These are phyloP conservation scores for Nymphaea thermarum DNA, from an alignment of 164 flowering plant species.

Conservation along the genomic window DNA sequence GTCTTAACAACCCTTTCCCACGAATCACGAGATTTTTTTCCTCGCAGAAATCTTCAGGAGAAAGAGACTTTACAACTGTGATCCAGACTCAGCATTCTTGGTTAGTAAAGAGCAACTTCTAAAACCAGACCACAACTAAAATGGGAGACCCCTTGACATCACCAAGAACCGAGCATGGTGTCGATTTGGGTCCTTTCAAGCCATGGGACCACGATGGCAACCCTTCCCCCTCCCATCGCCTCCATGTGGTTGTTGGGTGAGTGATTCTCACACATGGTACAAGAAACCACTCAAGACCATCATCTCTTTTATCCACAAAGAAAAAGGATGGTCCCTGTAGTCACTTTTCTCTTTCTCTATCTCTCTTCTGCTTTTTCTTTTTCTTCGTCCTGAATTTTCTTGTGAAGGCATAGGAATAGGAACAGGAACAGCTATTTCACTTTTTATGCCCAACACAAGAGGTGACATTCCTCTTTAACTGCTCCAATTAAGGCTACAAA, in stretches of 20 bases:
- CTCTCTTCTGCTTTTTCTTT: too few species aligned
- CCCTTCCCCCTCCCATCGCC: background rate
- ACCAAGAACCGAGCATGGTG: too few species aligned
- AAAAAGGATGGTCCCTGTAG: background rate
- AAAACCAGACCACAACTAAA: too few species aligned
- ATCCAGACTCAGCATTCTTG: too few species aligned
- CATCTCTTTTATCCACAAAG: background rate
- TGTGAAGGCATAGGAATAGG: background rate
- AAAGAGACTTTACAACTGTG: too few species aligned
- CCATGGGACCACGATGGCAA: background rate
- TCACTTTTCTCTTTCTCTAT: background rate
- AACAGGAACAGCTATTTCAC: background rate
- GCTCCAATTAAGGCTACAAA: conserved; percentile 12
- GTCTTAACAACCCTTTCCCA: too few species aligned
- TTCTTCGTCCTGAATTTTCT: too few species aligned
- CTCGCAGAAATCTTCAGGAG: too few species aligned
- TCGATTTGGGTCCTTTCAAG: too few species aligned
- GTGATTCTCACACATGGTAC: background rate
- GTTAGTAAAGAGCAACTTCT: too few species aligned
- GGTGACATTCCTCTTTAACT: conserved; percentile 10
- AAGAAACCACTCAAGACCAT: background rate
- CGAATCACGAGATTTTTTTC: too few species aligned
- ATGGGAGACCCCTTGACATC: too few species aligned
- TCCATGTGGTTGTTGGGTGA: background rate
- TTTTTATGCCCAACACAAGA: background rate